Evolutionary conservation across 192 early-diverging fungal genomes (phyloP).

Genomic region (Phlyctochytrium bullatum): DNA sequence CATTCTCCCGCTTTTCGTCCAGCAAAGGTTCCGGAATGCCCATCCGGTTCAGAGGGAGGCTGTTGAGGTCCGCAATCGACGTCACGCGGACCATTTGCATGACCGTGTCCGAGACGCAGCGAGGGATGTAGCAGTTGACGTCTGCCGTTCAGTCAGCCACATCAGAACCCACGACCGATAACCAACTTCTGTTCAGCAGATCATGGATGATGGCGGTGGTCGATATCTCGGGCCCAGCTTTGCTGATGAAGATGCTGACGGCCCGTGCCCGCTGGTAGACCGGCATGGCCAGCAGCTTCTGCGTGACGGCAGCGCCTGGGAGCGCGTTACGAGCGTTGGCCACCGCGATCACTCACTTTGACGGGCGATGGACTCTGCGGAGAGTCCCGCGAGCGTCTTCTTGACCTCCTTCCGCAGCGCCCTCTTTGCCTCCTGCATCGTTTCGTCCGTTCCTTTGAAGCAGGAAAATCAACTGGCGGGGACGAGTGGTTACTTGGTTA

Average conservation of each 20-base stretch:
- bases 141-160: background rate
- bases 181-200: background rate
- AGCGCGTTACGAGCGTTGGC: background rate
- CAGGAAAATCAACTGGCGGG: background rate
- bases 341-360: background rate
- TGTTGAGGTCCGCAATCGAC: background rate
- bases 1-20: conserved; percentile 12
- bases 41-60: conserved; percentile 23
- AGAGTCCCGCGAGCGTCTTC: background rate
- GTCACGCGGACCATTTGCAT: conserved; percentile 29
- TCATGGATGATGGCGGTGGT: conserved; percentile 10
- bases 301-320: background rate
- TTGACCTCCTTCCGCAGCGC: background rate
- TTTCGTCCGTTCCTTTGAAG: background rate
- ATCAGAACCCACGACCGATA: too few relatives aligned
- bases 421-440: background rate
- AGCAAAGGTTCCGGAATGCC: conserved; percentile 21
- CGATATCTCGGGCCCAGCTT: conserved; percentile 12
- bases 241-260: conserved; percentile 8
- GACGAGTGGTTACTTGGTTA: too few relatives aligned
- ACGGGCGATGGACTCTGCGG: background rate
- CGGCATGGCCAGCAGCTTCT: background rate
- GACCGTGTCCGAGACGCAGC: conserved; percentile 16
- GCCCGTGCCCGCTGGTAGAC: conserved; percentile 6
- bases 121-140: conserved; percentile 20